Percentiles rank a stretch among this genome's conserved stretches.
phyloP scores from a whole-genome alignment of 306 rosid species.

The Vigna unguiculata region DNA sequence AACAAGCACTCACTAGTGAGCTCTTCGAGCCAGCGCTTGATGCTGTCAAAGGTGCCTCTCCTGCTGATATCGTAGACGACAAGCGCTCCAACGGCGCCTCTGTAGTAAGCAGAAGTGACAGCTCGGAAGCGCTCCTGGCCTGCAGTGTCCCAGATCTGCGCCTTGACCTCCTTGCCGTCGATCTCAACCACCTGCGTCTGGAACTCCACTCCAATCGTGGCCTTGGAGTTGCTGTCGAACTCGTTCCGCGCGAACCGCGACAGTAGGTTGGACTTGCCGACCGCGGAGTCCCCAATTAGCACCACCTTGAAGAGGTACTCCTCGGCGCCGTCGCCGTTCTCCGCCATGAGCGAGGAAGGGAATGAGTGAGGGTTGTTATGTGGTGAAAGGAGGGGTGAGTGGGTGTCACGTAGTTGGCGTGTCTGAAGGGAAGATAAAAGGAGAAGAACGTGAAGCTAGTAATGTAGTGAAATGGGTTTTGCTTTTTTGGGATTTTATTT shows the following conservation, averaged over 20 bases:
- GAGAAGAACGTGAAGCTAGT: neutral
- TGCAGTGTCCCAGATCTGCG: constrained; percentile 99
- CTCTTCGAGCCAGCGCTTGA: constrained; percentile 88
- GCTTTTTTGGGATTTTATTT: too few relatives aligned
- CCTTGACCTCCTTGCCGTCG: constrained; percentile 83
- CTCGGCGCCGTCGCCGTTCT: constrained; percentile 56
- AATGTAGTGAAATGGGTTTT: neutral
- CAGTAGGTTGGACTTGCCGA: constrained; percentile 85
- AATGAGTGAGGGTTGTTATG: too few relatives aligned
- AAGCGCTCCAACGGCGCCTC: constrained; percentile 93
- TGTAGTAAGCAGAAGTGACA: constrained; percentile 92
- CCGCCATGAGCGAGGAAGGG: constrained; percentile 40
- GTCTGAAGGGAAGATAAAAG: neutral
- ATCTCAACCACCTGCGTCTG: constrained; percentile 84
- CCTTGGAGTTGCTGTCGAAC: constrained; percentile 81
- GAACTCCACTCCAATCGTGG: constrained; percentile 90
- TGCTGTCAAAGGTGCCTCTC: constrained; percentile 64
- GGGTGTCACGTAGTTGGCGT: constrained; percentile 24
- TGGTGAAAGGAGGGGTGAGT: neutral
- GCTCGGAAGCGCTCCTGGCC: constrained; percentile 95
- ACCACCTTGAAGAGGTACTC: constrained; percentile 92
- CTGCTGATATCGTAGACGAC: constrained; percentile 83
- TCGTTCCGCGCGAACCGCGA: constrained; percentile 87
- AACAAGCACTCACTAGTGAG: constrained; percentile 58
- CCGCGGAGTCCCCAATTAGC: constrained; percentile 90